Base-by-base conservation (phyloP, 2,329 filamentous ascomycete species). In the Orbilia blumenaviensis region DNA sequence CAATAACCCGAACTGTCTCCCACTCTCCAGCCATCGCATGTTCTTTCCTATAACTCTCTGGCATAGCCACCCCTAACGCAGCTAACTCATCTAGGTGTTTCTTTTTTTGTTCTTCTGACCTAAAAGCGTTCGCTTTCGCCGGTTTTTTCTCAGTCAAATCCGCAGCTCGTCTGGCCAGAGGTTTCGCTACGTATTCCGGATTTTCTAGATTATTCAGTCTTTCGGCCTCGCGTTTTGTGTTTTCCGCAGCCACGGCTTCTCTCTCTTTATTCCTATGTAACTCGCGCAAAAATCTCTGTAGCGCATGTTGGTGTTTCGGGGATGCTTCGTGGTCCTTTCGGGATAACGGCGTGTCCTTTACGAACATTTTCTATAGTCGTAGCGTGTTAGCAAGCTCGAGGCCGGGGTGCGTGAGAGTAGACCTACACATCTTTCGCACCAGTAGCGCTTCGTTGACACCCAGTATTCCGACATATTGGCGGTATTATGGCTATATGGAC, bases 361-460 rank as follows among this genome's bases (percentile, higher is more conserved):
- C 92, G 83, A 90, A 98, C 82, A 88, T 88, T 81, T 89, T 89
- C 72, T 77, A 34, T 36, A 27, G 10, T 21, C 16, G 12, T 36
- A 6, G 14, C 16, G 54, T 12, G 61, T 75, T 63, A 75, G 63
- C 56, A 46, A 62, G 18, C 21, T 29, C 8, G 14, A 2, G 21
- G 16, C 42, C 18, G 32, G 25, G 23, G 34, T 14, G 54, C 25
- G 50, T 41, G 54, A 46, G 4, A 41, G 41, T 18, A 10, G 14
- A 69, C 72, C 62, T 66, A 77, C 72, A 88, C 95, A 99, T 86
- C 97, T 92, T 83, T 98, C 98, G 88, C 95, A 99, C 93, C 94
- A 98, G 85, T 96, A 96, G 82, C 91, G 94, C 4, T 94, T 94
- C 83, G 94, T 97, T 18, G 94, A 97, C 83, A 98, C 98, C 95